A percentile compares a stretch with the other conserved stretches of the same genome.
These are phyloP conservation scores for Coelastrella sp. DNA, from an alignment of 139 green algal genomes.

Conservation along the genomic window DNA sequence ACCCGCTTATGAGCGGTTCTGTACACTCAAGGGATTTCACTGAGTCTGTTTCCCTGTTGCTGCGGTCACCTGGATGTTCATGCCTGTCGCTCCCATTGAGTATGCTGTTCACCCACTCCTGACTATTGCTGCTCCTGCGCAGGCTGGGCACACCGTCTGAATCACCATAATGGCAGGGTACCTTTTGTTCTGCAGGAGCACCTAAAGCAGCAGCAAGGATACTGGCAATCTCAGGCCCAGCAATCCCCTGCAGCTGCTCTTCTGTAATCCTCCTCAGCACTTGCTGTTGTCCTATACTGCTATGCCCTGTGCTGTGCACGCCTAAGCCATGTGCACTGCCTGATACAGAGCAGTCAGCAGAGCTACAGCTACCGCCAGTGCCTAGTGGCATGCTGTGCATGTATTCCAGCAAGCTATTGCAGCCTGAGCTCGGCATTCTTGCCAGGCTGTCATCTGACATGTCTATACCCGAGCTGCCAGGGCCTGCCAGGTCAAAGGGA, in stretches of 20 bases:
- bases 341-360: not conserved
- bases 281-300: not conserved
- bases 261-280: slow-evolving; percentile 7
- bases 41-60: no score
- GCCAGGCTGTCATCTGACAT: slow-evolving; percentile 9
- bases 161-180: no score
- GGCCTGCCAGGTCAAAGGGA: slow-evolving; percentile 31
- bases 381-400: slow-evolving; percentile 12
- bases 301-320: not conserved
- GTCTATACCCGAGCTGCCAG: not conserved
- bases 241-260: slow-evolving; percentile 32
- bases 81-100: not conserved
- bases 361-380: not conserved
- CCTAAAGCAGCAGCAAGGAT: slow-evolving; percentile 23
- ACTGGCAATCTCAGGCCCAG: not conserved
- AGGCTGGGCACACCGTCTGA: not conserved
- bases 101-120: not conserved
- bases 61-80: not conserved
- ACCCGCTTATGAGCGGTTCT: not conserved
- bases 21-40: no score
- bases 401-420: slow-evolving; percentile 41
- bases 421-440: slow-evolving; percentile 24
- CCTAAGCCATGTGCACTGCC: not conserved
- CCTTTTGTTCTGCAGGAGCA: not conserved
- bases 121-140: slow-evolving; percentile 9